Evolutionary conservation across 805 yeast genomes (phyloP).

Genomic region (Torulaspora microellipsoides): DNA sequence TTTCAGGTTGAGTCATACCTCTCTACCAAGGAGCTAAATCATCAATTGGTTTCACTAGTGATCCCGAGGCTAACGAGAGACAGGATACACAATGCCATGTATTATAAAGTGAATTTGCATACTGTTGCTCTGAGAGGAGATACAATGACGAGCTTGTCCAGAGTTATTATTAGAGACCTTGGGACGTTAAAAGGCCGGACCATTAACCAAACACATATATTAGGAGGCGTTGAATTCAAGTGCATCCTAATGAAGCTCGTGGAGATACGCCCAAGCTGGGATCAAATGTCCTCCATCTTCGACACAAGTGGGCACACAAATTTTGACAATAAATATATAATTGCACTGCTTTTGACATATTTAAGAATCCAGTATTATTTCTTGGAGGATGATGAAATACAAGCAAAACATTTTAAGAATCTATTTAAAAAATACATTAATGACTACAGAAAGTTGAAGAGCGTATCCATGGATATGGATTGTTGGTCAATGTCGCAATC

Average conservation of each 20-base stretch:
- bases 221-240: conserved; percentile 35
- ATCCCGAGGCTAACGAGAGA: conserved; percentile 32
- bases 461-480: conserved; percentile 36
- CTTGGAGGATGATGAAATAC: conserved; percentile 36
- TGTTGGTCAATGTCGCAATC: conserved; percentile 31
- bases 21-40: conserved; percentile 29
- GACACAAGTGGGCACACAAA: conserved; percentile 46
- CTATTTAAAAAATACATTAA: conserved; percentile 50
- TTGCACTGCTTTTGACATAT: conserved; percentile 56
- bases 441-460: conserved; percentile 68
- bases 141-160: conserved; percentile 23
- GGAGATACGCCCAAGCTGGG: conserved; percentile 61
- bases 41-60: conserved; percentile 33
- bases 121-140: conserved; percentile 27
- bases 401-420: conserved; percentile 44
- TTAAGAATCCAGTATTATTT: conserved; percentile 40
- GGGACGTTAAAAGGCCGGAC: conserved; percentile 22
- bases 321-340: conserved; percentile 56
- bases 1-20: conserved; percentile 30
- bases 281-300: conserved; percentile 26
- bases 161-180: conserved; percentile 25
- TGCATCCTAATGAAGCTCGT: conserved; percentile 71
- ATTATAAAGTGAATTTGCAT: conserved; percentile 29
- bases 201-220: conserved; percentile 14
- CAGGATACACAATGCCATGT: conserved; percentile 29